Base-by-base conservation (phyloP, 2,329 filamentous ascomycete genomes). In the Dothistroma pini region DNA sequence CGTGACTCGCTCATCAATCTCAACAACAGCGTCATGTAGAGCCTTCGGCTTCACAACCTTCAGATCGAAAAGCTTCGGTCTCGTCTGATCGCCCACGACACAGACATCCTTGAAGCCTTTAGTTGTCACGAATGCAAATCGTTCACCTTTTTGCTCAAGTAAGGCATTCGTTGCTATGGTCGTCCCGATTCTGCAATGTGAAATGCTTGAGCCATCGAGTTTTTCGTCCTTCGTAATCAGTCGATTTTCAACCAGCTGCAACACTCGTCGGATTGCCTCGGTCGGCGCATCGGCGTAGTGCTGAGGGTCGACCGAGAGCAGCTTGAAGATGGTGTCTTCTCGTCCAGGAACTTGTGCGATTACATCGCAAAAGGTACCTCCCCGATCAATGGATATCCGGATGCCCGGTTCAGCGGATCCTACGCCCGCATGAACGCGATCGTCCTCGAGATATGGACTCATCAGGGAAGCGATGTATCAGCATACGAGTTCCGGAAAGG, bases 151-250 rank as follows among this genome's bases (percentile, higher is more conserved):
- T 60, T 91, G 82, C 75, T 96, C 92, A 1, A 96, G 81, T 55
- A 96, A 78, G 0, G 92, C 92, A 74, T 96, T 96, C 0, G 92
- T 96, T 10, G 92, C 92, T n/a, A 96, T 91, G 0, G 92, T 96
- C 2, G 92, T 96, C 21, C 59, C 63, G 57, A 67, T 61, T 9
- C 63, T 55, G 25, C 66, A 50, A 34, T 57, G 61, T 29, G 59
- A 9, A 77, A 53, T 54, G n/a, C 31, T 35, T 5, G 59, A 58
- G 12, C 60, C 58, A n/a, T 57, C 62, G 12, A 64, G 60, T 29
- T 65, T 66, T 44, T 66, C 44, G n/a, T 61, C 64, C 6, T 63
- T 60, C 0, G 69, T 63, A 14, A 71, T 61, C 14, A 34, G 22
- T 19, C 54, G 38, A 14, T 56, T 60, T 35, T 59, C 59, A 14